A percentile compares a stretch with the other conserved stretches of the same genome.
phyloP scores from a whole-genome alignment of 1,284 basidiomycete species.

The Ganoderma leucocontextum region DNA sequence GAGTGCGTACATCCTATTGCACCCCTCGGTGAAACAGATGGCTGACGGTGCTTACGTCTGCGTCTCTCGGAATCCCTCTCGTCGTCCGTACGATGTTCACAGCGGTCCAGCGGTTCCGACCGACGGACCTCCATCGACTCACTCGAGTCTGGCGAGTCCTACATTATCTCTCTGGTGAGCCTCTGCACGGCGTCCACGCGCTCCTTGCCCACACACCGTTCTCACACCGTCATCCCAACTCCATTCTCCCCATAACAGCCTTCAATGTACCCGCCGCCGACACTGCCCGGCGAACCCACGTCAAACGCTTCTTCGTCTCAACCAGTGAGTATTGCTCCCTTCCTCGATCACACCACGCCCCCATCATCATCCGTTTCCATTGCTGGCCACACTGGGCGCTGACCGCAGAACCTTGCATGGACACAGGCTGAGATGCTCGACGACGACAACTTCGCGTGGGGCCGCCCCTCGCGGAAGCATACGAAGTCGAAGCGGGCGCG shows the following conservation, averaged over 20 bases:
- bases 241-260: constrained; percentile 1
- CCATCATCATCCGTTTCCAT: neutral
- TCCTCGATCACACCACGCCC: neutral
- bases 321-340: constrained; percentile 11
- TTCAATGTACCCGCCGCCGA: constrained; percentile 10
- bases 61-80: neutral
- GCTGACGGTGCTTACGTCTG: neutral
- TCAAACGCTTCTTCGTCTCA: constrained; percentile 6
- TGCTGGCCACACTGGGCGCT: constrained; percentile 5
- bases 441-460: constrained; percentile 39
- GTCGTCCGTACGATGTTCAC: neutral
- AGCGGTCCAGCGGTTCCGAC: constrained; percentile 23
- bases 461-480: constrained; percentile 22
- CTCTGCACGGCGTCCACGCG: neutral
- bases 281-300: neutral
- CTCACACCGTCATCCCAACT: constrained; percentile 7
- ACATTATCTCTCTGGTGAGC: constrained; percentile 29
- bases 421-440: constrained; percentile 39
- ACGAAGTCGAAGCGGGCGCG: constrained; percentile 4
- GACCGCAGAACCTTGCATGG: constrained; percentile 7
- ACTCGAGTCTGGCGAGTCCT: constrained; percentile 24
- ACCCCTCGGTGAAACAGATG: neutral
- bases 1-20: constrained; percentile 18
- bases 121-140: constrained; percentile 29
- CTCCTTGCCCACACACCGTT: neutral